A percentile compares a stretch with the other conserved stretches of the same genome.
Conservation (phyloP, 495 filamentous ascomycete species). For the Hypoxylon fragiforme region DNA sequence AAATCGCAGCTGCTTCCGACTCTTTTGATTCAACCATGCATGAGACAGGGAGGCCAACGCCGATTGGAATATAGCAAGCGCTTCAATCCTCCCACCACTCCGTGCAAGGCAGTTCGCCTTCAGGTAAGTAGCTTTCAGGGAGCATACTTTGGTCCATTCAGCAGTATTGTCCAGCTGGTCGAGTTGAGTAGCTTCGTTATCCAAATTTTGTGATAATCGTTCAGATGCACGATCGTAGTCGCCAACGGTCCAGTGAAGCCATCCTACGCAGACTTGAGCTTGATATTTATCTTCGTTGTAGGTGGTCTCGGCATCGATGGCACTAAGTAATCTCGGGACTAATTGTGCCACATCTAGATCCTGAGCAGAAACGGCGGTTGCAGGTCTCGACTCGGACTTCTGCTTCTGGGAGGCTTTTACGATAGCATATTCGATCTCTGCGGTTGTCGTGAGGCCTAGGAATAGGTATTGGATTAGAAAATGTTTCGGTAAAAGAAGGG, state of each 20-base stretch:
- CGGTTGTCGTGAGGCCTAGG: slow-evolving; percentile 74
- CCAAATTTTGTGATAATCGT: slow-evolving; percentile 65
- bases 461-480: slow-evolving; percentile 10
- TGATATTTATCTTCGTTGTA: slow-evolving; percentile 73
- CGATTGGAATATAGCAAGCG: slow-evolving; percentile 64
- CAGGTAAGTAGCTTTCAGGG: slow-evolving; percentile 75
- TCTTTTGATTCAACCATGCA: slow-evolving; percentile 45
- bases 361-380: slow-evolving; percentile 39
- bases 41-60: slow-evolving; percentile 61
- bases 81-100: slow-evolving; percentile 56
- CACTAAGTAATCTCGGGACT: slow-evolving; percentile 66
- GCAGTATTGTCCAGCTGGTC: slow-evolving; percentile 53
- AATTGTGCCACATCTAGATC: slow-evolving; percentile 51
- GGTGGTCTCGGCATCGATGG: slow-evolving; percentile 62
- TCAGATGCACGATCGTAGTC: slow-evolving; percentile 64
- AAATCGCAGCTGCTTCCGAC: slow-evolving; percentile 62
- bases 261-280: slow-evolving; percentile 77
- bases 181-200: slow-evolving; percentile 53
- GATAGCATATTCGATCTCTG: slow-evolving; percentile 70
- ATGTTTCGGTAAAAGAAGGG: background rate
- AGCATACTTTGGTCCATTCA: slow-evolving; percentile 78
- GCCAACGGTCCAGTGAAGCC: slow-evolving; percentile 76
- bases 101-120: slow-evolving; percentile 70
- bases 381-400: slow-evolving; percentile 43
- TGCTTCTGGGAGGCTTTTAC: slow-evolving; percentile 53